phyloP scores from a whole-genome alignment of 345 rosid genomes.

The Eucalyptus brandiana region DNA sequence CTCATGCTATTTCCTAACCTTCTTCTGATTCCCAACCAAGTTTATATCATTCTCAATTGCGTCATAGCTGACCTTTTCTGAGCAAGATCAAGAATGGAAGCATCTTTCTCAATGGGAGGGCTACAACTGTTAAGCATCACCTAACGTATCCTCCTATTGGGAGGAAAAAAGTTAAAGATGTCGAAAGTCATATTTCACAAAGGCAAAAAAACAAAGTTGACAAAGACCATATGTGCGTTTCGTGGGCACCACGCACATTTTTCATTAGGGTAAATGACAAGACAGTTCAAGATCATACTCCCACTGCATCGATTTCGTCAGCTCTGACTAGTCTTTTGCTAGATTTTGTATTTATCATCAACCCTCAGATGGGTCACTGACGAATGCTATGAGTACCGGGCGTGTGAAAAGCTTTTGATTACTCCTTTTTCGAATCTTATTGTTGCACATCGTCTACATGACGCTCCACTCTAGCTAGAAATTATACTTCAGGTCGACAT shows the following conservation, averaged over 20 bases:
- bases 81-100: neutral
- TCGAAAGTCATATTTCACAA: neutral
- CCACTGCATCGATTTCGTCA: neutral
- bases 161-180: neutral
- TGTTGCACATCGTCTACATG: neutral
- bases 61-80: neutral
- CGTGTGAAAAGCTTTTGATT: neutral
- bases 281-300: neutral
- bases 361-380: neutral
- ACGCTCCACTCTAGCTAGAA: neutral
- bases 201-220: neutral
- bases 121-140: neutral
- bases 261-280: neutral
- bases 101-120: neutral
- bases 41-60: neutral
- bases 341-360: neutral
- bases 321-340: neutral
- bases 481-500: neutral
- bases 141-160: neutral
- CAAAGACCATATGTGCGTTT: neutral
- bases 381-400: neutral
- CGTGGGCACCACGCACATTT: neutral
- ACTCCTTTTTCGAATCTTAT: neutral
- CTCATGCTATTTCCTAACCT: neutral
- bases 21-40: neutral